phyloP scores from a whole-genome alignment of 1,284 basidiomycete genomes.

The Caloboletus firmus region DNA sequence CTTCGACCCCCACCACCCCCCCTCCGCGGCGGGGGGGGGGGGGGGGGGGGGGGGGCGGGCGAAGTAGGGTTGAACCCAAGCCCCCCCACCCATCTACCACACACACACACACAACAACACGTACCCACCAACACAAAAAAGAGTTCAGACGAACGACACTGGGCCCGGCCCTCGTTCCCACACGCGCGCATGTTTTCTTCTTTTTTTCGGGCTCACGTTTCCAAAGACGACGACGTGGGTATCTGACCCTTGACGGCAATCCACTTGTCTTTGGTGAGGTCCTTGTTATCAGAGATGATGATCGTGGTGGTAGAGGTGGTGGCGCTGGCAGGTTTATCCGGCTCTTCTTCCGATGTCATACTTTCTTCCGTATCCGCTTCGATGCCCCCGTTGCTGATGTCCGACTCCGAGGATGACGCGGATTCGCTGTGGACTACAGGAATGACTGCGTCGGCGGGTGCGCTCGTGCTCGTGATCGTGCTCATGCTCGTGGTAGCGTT shows the following conservation, averaged over 20 bases:
- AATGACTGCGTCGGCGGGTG: slow-evolving; percentile 35
- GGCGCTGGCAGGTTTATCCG: slow-evolving; percentile 40
- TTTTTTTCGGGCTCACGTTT: slow-evolving; percentile 14
- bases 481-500: slow-evolving; percentile 24
- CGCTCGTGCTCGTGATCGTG: slow-evolving; percentile 24
- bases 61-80: no score
- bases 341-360: slow-evolving; percentile 69
- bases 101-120: not conserved
- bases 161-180: no score
- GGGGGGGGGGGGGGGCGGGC: no score
- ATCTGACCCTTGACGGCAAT: slow-evolving; percentile 55
- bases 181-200: not conserved
- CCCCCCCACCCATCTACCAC: no score
- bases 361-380: slow-evolving; percentile 75
- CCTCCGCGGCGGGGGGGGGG: no score
- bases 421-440: slow-evolving; percentile 24
- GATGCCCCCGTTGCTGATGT: slow-evolving; percentile 53
- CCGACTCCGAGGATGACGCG: slow-evolving; percentile 54
- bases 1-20: no score
- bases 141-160: slow-evolving; percentile 16
- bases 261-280: slow-evolving; percentile 62
- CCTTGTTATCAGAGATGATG: slow-evolving; percentile 36
- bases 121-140: slow-evolving; percentile 15
- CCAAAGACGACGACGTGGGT: slow-evolving; percentile 13
- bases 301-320: no score